These are phyloP conservation scores for Ricinus communis DNA, from an alignment of 345 rosid species.

Conservation along the genomic window DNA sequence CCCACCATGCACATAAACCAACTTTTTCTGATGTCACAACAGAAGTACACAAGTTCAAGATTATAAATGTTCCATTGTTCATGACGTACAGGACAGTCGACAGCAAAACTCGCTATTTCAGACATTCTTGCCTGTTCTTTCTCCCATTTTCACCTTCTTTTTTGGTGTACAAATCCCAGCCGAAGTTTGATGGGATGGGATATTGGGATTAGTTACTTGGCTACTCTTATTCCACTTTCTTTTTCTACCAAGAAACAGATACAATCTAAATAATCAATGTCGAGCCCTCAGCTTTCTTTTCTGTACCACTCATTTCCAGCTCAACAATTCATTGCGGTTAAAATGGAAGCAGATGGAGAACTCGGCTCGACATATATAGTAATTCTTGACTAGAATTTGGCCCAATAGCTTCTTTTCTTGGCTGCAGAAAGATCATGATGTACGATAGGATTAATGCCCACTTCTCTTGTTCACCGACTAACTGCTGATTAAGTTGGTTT, in stretches of 20 bases:
- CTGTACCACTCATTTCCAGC: background rate
- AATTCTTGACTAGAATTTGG: background rate
- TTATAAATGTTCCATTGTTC: constrained; percentile 5
- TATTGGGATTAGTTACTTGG: too few relatives aligned
- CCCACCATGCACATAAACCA: constrained; percentile 11
- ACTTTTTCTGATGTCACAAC: background rate
- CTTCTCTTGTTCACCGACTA: background rate
- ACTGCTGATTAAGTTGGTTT: background rate
- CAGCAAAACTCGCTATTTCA: background rate
- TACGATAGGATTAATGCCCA: background rate
- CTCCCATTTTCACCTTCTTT: background rate
- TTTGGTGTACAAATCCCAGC: background rate
- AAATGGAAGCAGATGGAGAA: background rate
- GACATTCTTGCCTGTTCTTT: background rate
- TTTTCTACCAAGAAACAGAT: background rate
- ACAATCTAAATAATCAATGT: background rate
- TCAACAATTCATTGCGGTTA: background rate
- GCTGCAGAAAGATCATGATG: background rate
- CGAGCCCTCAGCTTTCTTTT: background rate
- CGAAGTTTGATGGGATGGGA: background rate
- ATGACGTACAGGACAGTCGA: background rate
- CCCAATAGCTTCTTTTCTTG: background rate
- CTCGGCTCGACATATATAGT: background rate
- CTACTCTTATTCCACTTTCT: too few relatives aligned
- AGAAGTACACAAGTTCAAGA: background rate